Percentiles rank a stretch among this genome's conserved stretches.
Conservation (phyloP, 2,329 filamentous ascomycete genomes). For the Hyphodiscus sp. region DNA sequence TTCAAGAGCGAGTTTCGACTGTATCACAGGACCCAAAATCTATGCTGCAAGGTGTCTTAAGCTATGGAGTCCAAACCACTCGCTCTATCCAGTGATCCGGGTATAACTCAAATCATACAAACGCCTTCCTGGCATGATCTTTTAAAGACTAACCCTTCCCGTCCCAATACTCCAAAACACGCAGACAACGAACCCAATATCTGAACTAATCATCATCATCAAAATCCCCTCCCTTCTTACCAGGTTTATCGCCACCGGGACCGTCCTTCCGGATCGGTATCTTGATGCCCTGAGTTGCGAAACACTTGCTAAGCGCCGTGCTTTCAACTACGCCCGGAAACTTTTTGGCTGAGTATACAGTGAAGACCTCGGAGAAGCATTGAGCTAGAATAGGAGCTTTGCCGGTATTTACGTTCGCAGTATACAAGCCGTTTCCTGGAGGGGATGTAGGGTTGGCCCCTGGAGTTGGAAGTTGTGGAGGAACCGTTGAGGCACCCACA, state of each 20-base stretch:
- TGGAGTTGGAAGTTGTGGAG: slow-evolving; percentile 3
- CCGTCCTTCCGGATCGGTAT: slow-evolving; percentile 93
- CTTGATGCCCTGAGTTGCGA: slow-evolving; percentile 91
- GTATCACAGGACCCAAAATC: too few species aligned
- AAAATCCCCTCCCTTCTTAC: slow-evolving; percentile 24
- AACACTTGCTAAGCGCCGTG: slow-evolving; percentile 83
- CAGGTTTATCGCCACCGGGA: slow-evolving; percentile 11
- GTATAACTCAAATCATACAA: too few species aligned
- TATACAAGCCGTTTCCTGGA: slow-evolving; percentile 27
- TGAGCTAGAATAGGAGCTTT: slow-evolving; percentile 77
- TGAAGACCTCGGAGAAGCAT: slow-evolving; percentile 82
- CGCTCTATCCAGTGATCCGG: too few species aligned
- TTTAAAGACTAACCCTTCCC: too few species aligned
- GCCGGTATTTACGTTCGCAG: slow-evolving; percentile 58
- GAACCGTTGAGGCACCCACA: slow-evolving; percentile 49
- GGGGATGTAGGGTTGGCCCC: too few species aligned
- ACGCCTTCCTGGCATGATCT: too few species aligned
- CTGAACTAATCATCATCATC: slow-evolving; percentile 19
- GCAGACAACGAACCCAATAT: too few species aligned
- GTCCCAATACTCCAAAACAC: too few species aligned
- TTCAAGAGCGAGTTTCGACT: too few species aligned
- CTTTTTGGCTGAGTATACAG: slow-evolving; percentile 95
- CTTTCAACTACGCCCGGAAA: slow-evolving; percentile 97
- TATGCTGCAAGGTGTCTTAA: too few species aligned
- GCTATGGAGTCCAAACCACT: too few species aligned